These are phyloP conservation scores for Wickerhamiella qilinensis DNA, from an alignment of 805 yeast genomes.

Conservation along the genomic window DNA sequence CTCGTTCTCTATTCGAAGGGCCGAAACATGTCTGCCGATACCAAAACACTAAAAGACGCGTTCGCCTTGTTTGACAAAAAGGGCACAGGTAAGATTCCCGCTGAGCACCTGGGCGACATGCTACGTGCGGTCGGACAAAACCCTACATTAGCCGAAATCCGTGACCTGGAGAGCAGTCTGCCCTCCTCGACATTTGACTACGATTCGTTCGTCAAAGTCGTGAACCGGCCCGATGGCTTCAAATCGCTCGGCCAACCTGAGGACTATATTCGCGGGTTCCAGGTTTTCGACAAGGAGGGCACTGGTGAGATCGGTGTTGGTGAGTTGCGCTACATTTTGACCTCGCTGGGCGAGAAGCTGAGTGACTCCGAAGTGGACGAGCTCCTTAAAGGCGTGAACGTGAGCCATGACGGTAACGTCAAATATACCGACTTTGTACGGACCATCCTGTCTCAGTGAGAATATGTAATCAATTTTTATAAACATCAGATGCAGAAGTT, in stretches of 20 bases:
- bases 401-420: conserved; percentile 84
- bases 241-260: conserved; percentile 76
- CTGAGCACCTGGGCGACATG: conserved; percentile 76
- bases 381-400: conserved; percentile 84
- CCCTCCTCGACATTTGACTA: conserved; percentile 37
- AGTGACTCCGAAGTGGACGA: conserved; percentile 88
- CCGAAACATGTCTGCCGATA: conserved; percentile 14
- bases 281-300: conserved; percentile 90
- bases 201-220: conserved; percentile 58
- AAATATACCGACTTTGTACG: conserved; percentile 88
- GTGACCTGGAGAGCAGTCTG: conserved; percentile 33
- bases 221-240: conserved; percentile 68
- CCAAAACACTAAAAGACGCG: conserved; percentile 64
- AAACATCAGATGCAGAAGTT: neutral
- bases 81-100: conserved; percentile 82
- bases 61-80: conserved; percentile 93
- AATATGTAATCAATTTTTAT: neutral
- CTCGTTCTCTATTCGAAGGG: too few relatives aligned
- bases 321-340: conserved; percentile 83
- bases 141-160: conserved; percentile 83
- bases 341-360: conserved; percentile 90
- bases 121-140: conserved; percentile 96
- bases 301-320: conserved; percentile 97
- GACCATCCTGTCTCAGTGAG: conserved; percentile 24
- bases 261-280: conserved; percentile 91